Evolutionary conservation across 208 protist species (phyloP).

Genomic region (Zelonia costaricensis): DNA sequence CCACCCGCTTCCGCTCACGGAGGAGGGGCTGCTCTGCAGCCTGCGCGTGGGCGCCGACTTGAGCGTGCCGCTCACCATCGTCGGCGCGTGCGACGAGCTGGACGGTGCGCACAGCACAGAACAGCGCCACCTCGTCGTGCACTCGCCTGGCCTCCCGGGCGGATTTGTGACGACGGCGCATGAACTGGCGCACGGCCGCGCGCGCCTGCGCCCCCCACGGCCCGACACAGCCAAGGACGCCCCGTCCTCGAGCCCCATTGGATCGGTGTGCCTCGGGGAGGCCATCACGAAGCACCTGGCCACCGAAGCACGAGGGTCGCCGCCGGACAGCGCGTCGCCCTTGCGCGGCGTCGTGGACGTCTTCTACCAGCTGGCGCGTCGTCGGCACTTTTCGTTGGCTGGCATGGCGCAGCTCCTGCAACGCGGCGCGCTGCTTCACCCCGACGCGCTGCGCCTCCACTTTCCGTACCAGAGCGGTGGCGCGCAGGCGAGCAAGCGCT

Average conservation of each 20-base stretch:
- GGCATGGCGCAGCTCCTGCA: slow-evolving; percentile 49
- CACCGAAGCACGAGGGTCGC: neutral
- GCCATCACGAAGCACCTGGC: slow-evolving; percentile 33
- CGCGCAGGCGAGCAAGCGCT: slow-evolving; percentile 64
- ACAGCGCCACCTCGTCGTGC: slow-evolving; percentile 43
- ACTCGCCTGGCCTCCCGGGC: slow-evolving; percentile 73
- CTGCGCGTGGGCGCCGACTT: slow-evolving; percentile 20
- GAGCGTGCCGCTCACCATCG: slow-evolving; percentile 31
- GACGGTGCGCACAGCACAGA: neutral
- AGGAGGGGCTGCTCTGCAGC: slow-evolving; percentile 20
- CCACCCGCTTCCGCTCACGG: neutral
- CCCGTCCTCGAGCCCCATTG: slow-evolving; percentile 22
- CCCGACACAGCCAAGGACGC: neutral
- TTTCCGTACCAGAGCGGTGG: slow-evolving; percentile 86
- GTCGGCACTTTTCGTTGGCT: slow-evolving; percentile 51
- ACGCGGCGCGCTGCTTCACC: slow-evolving; percentile 46
- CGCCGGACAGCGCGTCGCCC: neutral
- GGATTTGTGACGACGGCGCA: slow-evolving; percentile 52
- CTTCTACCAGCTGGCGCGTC: slow-evolving; percentile 48
- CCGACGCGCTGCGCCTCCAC: slow-evolving; percentile 45
- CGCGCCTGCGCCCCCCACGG: slow-evolving; percentile 22
- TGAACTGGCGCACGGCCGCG: slow-evolving; percentile 38
- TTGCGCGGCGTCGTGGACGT: slow-evolving; percentile 38
- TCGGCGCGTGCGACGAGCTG: slow-evolving; percentile 22
- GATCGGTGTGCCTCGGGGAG: slow-evolving; percentile 60